Conservation (phyloP, 805 yeast genomes). For the Wickerhamiella kazuoi region DNA sequence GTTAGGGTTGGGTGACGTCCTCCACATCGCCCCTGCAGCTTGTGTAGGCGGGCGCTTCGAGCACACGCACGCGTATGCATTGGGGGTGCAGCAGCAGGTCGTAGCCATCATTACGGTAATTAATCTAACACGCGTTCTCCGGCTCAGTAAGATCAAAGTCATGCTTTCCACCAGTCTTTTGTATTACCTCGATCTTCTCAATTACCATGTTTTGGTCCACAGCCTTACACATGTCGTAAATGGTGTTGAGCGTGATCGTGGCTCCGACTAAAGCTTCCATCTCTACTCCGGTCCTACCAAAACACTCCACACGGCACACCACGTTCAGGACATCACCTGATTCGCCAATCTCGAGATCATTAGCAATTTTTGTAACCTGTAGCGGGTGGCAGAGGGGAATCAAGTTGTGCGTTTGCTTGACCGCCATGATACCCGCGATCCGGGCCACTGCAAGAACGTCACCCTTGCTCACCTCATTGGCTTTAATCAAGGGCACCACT, state of each 20-base stretch:
- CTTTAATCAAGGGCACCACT: conserved; percentile 21
- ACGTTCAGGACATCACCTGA: conserved; percentile 17
- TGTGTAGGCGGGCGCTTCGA: no score
- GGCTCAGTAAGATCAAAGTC: conserved; percentile 18
- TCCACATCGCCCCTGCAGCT: no score
- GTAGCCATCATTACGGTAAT: no score
- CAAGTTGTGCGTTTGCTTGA: conserved; percentile 28
- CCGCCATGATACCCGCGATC: conserved; percentile 36
- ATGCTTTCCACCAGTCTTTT: conserved; percentile 30
- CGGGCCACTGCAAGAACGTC: conserved; percentile 33
- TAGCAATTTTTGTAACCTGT: conserved; percentile 25
- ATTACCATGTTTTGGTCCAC: conserved; percentile 34
- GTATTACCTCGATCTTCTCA: conserved; percentile 22
- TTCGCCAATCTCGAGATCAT: conserved; percentile 18
- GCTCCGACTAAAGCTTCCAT: conserved; percentile 39
- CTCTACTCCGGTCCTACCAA: conserved; percentile 39
- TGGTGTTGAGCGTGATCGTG: conserved; percentile 27
- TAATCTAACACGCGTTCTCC: no score
- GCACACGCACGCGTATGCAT: no score
- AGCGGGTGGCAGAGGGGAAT: conserved; percentile 38
- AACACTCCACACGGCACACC: conserved; percentile 27
- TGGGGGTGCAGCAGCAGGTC: no score
- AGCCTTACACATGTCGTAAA: conserved; percentile 45
- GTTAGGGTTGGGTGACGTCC: background rate
- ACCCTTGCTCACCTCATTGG: conserved; percentile 31